Conservation (phyloP, 164 flowering plant genomes). For the Liquidambar formosana region DNA sequence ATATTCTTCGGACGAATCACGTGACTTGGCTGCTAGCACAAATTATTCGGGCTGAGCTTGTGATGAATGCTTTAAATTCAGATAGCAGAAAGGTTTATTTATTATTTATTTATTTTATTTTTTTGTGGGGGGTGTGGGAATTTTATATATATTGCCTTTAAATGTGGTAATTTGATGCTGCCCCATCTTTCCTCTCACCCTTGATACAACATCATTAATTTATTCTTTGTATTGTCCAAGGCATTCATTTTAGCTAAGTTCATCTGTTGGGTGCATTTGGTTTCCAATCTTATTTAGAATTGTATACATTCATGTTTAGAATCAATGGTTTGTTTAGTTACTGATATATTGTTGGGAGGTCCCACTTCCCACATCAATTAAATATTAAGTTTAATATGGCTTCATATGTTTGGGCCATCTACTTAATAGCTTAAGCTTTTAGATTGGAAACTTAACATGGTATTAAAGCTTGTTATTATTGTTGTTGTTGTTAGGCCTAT, state of each 20-base stretch:
- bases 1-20: slow-evolving; percentile 84
- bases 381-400: too few relatives aligned
- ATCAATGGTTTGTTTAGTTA: background rate
- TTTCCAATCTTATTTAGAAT: background rate
- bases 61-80: slow-evolving; percentile 76
- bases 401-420: too few relatives aligned
- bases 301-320: background rate
- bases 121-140: background rate
- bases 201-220: background rate
- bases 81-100: slow-evolving; percentile 96
- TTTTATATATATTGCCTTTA: background rate
- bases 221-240: slow-evolving; percentile 1
- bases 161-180: background rate
- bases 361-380: too few relatives aligned
- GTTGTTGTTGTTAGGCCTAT: too few relatives aligned
- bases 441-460: too few relatives aligned
- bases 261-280: background rate
- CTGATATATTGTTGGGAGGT: too few relatives aligned
- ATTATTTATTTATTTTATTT: slow-evolving; percentile 6
- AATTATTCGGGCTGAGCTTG: slow-evolving; percentile 87
- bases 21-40: slow-evolving; percentile 95
- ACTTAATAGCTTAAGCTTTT: too few relatives aligned
- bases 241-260: background rate
- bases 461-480: too few relatives aligned
- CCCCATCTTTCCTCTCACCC: background rate